These are phyloP conservation scores for Diaporthe citri DNA, from an alignment of 2,329 filamentous ascomycete genomes.

Conservation along the genomic window DNA sequence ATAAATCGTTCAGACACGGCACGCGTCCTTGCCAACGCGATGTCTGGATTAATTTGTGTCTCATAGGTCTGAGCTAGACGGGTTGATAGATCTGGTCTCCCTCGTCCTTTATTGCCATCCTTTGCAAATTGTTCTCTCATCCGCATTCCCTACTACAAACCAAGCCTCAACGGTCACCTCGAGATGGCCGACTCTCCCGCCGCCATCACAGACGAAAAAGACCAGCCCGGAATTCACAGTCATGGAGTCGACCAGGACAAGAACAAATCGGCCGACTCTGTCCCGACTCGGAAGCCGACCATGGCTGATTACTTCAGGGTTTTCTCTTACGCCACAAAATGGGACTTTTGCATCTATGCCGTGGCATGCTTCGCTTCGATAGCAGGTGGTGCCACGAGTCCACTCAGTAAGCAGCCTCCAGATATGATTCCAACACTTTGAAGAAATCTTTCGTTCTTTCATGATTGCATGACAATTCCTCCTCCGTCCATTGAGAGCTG, in stretches of 20 bases:
- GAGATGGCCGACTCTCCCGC: neutral
- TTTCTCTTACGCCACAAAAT: constrained; percentile 65
- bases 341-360: constrained; percentile 62
- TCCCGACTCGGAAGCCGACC: neutral
- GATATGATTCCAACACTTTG: neutral
- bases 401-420: constrained; percentile 52
- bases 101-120: neutral
- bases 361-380: constrained; percentile 62
- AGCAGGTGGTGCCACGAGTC: constrained; percentile 67
- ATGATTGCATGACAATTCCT: neutral
- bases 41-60: neutral
- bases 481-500: neutral
- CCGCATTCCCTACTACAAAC: neutral
- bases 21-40: neutral
- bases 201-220: neutral
- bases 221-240: neutral
- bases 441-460: neutral
- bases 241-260: neutral
- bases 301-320: constrained; percentile 60
- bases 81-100: neutral
- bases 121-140: neutral
- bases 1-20: neutral
- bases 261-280: neutral
- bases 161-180: neutral
- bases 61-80: neutral